Evolutionary conservation across 768 basidiomycete genomes (phyloP), one percentile per base, ranked within the genome.

Genomic region (Lentinus brumalis): DNA sequence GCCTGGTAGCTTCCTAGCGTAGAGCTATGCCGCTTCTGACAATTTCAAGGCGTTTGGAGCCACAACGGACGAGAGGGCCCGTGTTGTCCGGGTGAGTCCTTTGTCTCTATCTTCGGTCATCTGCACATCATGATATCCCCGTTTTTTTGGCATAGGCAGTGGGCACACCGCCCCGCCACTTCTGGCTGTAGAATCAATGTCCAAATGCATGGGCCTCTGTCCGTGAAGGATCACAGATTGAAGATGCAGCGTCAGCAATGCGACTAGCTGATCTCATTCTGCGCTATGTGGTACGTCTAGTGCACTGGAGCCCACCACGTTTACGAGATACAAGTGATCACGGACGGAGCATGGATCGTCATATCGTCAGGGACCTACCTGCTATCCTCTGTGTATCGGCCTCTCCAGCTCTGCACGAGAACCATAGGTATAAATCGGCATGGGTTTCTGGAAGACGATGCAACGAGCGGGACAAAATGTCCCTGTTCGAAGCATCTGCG

Each of bases 21-120:
- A 32, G 54, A 16, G 12, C 44, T 38, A 56, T 35, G 32, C 54
- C 54, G 32, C 10, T 35, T 46, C 32, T 11, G 38, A 18, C n/a
- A 8, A 35, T 47, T 41, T 26, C 46, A 35, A 41, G 26, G 42
- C 14, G 45, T 21, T 21, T 53, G 57, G 57, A 59, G 50, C 57
- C 50, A 59, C 57, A 59, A 52, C 51, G 50, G 57, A 46, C 51
- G 32, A 45, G 49, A 46, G 31, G 50, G 44, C 35, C 57, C 41
- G 50, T 46, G 9, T 35, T 11, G 10, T 16, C 41, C 50, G 41
- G 16, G 26, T 30, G 30, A 11, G 38, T 14, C n/a, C 47, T 50
- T 39, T 47, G 35, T 57, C 26, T 16, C 56, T 26, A 35, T 46
- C 31, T 46, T n/a, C 54, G 26, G 39, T 10, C 2, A 40, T 29